Evolutionary conservation across 2,329 filamentous ascomycete genomes (phyloP), one percentile per base, ranked within the genome.

Genomic region (Venturia oleaginea): DNA sequence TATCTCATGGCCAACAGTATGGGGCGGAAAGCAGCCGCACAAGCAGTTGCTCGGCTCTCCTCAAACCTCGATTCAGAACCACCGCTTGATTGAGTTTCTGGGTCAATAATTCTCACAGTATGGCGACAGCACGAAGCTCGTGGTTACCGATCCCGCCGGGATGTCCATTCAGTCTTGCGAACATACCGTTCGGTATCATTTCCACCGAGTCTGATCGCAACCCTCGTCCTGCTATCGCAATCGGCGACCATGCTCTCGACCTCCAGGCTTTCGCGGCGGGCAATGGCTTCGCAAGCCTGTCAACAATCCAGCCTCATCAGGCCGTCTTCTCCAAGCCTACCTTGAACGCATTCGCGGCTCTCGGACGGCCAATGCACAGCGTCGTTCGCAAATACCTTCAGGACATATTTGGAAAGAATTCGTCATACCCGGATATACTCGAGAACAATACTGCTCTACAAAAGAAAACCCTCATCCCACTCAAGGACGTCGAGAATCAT

Each of bases 141-240:
- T 65, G 64, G 64, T 10, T 65, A 1, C 22, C 11, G 11, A 46
- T 62, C 13, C 22, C 57, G 10, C n/a, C 34, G 22, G 59, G 42
- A n/a, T 62, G 22, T 40, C 64, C 40, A 19, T 65, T 65, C 59
- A 64, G 61, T 17, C 55, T 65, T 13, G 57, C 55, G 71, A 94
- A 94, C 72, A 87, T 94, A 63, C 90, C 90, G 1, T 93, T 93
- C 71, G 90, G 90, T 70, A 86, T 94, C 77, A 90, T 94, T 72
- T 88, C 86, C 37, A 88, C 87, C 0, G 68, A 80, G 2, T 74
- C 79, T 6, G 80, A 84, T 65, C 70, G 79, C 13, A 79, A 79
- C 32, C 87, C 81, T 1, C 86, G 86, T 34, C 82, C 86, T 11
- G 90, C 88, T 17, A 77, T 90, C 66, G 89, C 89, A 11, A 88